Base-by-base conservation (phyloP, 768 basidiomycete genomes). In the Sistotremastrum niveocremeum region DNA sequence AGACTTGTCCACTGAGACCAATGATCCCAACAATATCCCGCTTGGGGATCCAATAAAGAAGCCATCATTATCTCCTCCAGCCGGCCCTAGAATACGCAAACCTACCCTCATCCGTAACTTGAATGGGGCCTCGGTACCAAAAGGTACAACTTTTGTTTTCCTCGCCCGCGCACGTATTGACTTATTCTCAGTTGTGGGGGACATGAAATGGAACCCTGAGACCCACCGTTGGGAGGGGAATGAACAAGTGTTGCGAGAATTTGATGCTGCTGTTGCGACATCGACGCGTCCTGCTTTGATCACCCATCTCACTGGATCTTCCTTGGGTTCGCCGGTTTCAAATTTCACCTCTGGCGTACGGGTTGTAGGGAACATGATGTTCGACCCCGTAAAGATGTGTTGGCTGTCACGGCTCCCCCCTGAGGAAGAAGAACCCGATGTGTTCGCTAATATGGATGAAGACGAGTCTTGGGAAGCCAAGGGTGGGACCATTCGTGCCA, bases 361-460 rank as follows among this genome's bases (percentile, higher is more conserved):
- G 48, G 80, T 90, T 61, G 94, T 97, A 12, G 95, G 95, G 39
- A 89, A 91, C 69, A 99, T 99, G 94, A 78, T 89, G 35, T 98
- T 99, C 57, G 93, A 99, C 65, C 93, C 95, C 1, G 57, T 76
- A 38, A 79, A 79, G 29, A 97, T 97, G 91, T 87, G 89, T 58
- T 97, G 90, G 90, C 75, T 98, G 63, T 86, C 87, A 46, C 79
- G 79, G 49, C 62, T 88, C 37, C 72, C 81, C 5, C 81, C 84
- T 20, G 90, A 90, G 47, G 87, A 94, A 57, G 88, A 93, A 37
- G 91, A 97, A 58, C 86, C 87, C 5, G 91, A 97, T 58, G 84
- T 91, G n/a, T 94, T 95, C 60, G 88, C 86, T 40, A 84, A 87
- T 53, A 74, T 91, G 31, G 86, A 83, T 2, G 91, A 94, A 52